phyloP scores from a whole-genome alignment of 2,329 filamentous ascomycete genomes.

The Verticillium dahliae region DNA sequence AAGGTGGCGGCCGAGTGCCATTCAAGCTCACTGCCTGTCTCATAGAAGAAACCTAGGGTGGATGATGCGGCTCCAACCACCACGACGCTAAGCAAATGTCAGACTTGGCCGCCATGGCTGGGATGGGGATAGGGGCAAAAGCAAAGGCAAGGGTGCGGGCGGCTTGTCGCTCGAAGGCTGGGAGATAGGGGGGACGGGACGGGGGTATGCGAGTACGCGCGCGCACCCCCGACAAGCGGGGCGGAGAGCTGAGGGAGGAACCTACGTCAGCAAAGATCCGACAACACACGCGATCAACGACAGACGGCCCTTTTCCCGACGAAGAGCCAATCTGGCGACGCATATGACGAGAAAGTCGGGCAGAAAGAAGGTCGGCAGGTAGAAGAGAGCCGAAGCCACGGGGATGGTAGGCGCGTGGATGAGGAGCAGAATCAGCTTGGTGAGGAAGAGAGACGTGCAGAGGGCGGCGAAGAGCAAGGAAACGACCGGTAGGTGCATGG shows the following conservation, averaged over 20 bases:
- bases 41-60: slow-evolving; percentile 21
- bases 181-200: background rate
- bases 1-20: slow-evolving; percentile 23
- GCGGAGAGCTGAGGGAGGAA: background rate
- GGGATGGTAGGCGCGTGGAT: slow-evolving; percentile 19
- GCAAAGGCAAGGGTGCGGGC: background rate
- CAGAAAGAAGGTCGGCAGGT: slow-evolving; percentile 26
- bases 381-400: slow-evolving; percentile 16
- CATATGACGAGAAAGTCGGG: slow-evolving; percentile 25
- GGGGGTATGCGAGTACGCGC: too few species aligned
- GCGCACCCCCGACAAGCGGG: background rate
- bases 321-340: slow-evolving; percentile 22
- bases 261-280: slow-evolving; percentile 19
- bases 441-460: slow-evolving; percentile 18
- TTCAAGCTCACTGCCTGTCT: slow-evolving; percentile 23
- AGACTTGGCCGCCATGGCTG: slow-evolving; percentile 1
- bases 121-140: background rate
- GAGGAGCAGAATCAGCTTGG: slow-evolving; percentile 21
- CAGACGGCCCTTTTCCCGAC: slow-evolving; percentile 15
- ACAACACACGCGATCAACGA: slow-evolving; percentile 12
- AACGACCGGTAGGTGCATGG: background rate
- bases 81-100: slow-evolving; percentile 13
- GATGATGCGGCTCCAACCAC: slow-evolving; percentile 20
- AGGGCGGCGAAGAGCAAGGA: slow-evolving; percentile 21
- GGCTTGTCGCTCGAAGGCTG: background rate